Evolutionary conservation across 148 eudicot species (phyloP), one percentile per base, ranked within the genome.

Genomic region (Diospyros kaki): DNA sequence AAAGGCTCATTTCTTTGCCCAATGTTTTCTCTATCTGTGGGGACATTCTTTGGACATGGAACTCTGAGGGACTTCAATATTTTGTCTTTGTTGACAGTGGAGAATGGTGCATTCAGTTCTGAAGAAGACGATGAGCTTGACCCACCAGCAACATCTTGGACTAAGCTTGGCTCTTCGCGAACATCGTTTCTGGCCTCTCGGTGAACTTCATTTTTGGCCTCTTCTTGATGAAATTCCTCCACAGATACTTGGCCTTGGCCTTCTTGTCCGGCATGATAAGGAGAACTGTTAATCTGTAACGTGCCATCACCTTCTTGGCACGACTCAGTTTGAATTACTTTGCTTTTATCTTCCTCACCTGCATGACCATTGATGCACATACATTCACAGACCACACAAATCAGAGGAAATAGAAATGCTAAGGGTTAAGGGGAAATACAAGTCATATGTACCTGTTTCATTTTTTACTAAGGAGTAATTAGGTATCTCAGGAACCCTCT

Each of bases 81-180:
- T 72, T 81, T 89, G 61, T 91, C 92, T 69, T 82, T 86, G 55
- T 73, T 79, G 58, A 86, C 82, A 66, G 64, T 66, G 45, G 71
- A 56, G 63, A 85, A 48, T 54, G 84, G 88, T 72, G 69, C 81
- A 58, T 75, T 70, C 42, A 75, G 80, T 40, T 86, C 91, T 4
- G 86, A 82, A 10, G 93, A 89, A n/a, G 94, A 83, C 10, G 88
- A 82, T 44, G 92, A 86, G 75, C 81, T 82, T 38, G 76, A 67
- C 43, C 80, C 73, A 43, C 67, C 85, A 44, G 66, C 76, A 39
- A 54, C 78, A 52, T 75, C 75, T 59, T 78, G 78, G 12, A 61
- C 75, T 60, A 72, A 43, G 9, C 44, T 64, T 12, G 63, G 71
- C 45, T 64, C 71, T 38, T 5, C 50, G 45, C 78, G 78, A 44